Conservation (phyloP, 1,139 yeast species). For the Saccharomyces hybrid region DNA sequence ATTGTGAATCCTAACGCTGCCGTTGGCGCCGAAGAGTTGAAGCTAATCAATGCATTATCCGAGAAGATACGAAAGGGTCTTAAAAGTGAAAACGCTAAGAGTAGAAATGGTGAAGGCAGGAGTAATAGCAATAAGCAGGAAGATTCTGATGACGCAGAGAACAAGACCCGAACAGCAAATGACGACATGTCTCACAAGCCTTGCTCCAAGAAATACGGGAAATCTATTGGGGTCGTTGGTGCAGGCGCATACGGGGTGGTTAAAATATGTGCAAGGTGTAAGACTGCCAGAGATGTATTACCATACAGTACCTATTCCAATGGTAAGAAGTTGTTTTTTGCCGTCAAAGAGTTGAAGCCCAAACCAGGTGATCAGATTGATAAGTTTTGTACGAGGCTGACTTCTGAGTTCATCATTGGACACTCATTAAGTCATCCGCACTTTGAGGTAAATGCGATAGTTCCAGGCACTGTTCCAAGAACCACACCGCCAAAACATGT, state of each 20-base stretch:
- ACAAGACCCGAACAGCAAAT: constrained; percentile 1
- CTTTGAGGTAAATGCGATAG: constrained; percentile 9
- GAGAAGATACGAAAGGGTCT: constrained; percentile 34
- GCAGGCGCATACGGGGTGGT: constrained; percentile 67
- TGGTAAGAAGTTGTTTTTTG: constrained; percentile 40
- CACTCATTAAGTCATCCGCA: constrained; percentile 48
- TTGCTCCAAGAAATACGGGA: constrained; percentile 49
- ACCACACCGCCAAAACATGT: too few relatives aligned
- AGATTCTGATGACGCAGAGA: constrained; percentile 4
- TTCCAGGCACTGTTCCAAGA: background rate
- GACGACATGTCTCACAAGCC: constrained; percentile 22
- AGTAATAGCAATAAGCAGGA: constrained; percentile 8
- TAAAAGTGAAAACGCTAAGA: constrained; percentile 11
- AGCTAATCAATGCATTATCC: constrained; percentile 43
- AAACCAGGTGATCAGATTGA: constrained; percentile 43
- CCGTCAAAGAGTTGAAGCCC: constrained; percentile 64
- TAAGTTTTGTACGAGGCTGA: constrained; percentile 59
- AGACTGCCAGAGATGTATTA: constrained; percentile 27
- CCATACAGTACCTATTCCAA: constrained; percentile 23
- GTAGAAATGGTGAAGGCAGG: constrained; percentile 14
- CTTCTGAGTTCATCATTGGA: constrained; percentile 73
- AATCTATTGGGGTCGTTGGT: constrained; percentile 55
- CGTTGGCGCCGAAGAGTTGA: constrained; percentile 49
- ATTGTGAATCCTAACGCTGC: constrained; percentile 42
- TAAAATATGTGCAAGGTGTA: constrained; percentile 42